Base-by-base conservation (phyloP, 1,284 basidiomycete species). In the Exsudoporus floridanus region DNA sequence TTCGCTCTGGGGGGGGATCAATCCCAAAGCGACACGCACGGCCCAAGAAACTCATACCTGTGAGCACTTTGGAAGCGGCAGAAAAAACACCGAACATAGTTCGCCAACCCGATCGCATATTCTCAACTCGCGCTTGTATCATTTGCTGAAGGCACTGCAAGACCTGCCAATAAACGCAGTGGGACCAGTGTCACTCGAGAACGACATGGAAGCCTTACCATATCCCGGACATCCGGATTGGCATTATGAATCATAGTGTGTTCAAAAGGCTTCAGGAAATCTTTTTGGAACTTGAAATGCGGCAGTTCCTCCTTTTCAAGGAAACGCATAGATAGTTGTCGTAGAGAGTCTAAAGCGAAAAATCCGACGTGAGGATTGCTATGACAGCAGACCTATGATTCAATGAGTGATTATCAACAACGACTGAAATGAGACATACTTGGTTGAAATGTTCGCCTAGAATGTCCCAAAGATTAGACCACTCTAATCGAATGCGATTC, bases 211-310 rank as follows among this genome's bases (percentile, higher is more conserved):
- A 19, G 36, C 54, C 77, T 55, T 62, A 96, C 96, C 94, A 99
- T 94, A 69, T 99, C 97, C 53, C 96, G 86, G 39, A 97, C 87
- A 63, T 98, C 96, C 5, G 93, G 87, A 70, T 98, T 97, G 54
- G 86, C 82, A 73, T 98, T 99, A 69, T 98, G 90, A 39, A 90
- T 83, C 91, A 99, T 99, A 2, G 98, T 95, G 70, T 97, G 90
- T 74, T 99, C 95, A 70, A 99, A 99, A 1, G 97, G 97, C 68
- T 94, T 92, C 51, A 99, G 74, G 73, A 99, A 99, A 70, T 99
- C 97, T 72, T 99, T 99, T 65, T 99, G 97, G 75, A 99, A 99
- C 67, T 96, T 94, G 82, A 99, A 99, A 74, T 98, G 94, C 0
- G 94, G 85, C 58, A 99, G 71, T 71, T 99, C 97, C 69, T 99